Evolutionary conservation across 1,284 basidiomycete species (phyloP).

Genomic region (Binderoboletus segoi): DNA sequence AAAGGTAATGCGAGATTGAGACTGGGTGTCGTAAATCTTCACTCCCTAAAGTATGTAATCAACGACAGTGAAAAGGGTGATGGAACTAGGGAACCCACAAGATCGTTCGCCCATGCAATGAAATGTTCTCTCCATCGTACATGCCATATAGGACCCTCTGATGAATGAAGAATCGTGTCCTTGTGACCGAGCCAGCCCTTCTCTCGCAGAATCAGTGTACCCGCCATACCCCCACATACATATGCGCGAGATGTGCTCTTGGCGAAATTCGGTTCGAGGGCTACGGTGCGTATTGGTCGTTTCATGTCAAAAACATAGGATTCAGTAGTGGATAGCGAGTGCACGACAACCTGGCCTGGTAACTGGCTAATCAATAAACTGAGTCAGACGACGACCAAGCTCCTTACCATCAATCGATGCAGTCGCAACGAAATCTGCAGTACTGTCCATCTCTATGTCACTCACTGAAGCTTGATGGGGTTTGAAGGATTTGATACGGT

Average conservation of each 20-base stretch:
- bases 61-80: background rate
- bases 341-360: slow-evolving; percentile 86
- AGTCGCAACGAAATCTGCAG: slow-evolving; percentile 89
- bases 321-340: slow-evolving; percentile 82
- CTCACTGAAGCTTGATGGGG: slow-evolving; percentile 91
- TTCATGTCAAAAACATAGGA: slow-evolving; percentile 90
- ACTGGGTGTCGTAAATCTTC: slow-evolving; percentile 88
- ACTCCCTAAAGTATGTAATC: slow-evolving; percentile 64
- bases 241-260: slow-evolving; percentile 83
- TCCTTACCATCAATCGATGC: slow-evolving; percentile 90
- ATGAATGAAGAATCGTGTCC: slow-evolving; percentile 83
- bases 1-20: slow-evolving; percentile 82
- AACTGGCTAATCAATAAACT: slow-evolving; percentile 21
- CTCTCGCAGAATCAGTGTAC: slow-evolving; percentile 84
- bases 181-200: slow-evolving; percentile 98
- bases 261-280: slow-evolving; percentile 90
- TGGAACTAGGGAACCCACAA: slow-evolving; percentile 48
- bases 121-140: slow-evolving; percentile 84
- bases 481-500: slow-evolving; percentile 87
- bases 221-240: slow-evolving; percentile 93
- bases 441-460: slow-evolving; percentile 84
- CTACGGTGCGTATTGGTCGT: slow-evolving; percentile 88
- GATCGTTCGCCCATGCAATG: slow-evolving; percentile 97
- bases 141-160: slow-evolving; percentile 95
- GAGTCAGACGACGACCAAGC: background rate